Evolutionary conservation across 2,329 filamentous ascomycete genomes (phyloP), one percentile per base, ranked within the genome.

Genomic region (Hymenoscyphus fraxineus): DNA sequence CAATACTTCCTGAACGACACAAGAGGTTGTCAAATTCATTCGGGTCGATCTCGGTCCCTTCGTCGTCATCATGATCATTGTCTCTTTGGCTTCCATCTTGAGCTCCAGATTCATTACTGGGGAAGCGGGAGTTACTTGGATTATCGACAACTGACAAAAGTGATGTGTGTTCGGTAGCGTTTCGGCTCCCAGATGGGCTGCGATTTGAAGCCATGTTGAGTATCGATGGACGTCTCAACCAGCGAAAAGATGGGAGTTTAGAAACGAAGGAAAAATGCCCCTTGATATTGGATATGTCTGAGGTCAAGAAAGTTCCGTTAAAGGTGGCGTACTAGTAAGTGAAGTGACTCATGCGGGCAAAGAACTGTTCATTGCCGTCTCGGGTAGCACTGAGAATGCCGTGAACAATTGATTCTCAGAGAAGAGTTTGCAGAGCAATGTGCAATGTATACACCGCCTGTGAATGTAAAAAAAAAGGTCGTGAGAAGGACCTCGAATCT

Each of bases 41-140:
- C 3, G 70, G 62, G 31, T 73, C 70, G 39, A 73, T 73, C 9
- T 74, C 71, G 86, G 70, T 81, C 85, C 73, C 75, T 10, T 64
- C 56, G 1, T 61, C 44, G 16, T 70, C 69, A 16, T 72, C 67
- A 7, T 65, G 65, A 13, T 31, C 22, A 13, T 64, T 62, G 19
- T 68, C 64, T 10, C 66, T 63, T 0, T 64, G 58, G 22, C 63
- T 62, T 27, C 41, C 40, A 10, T 61, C 59, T 27, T 61, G 59
- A 44, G 64, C 60, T 27, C 44, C 39, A 2, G 63, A 61, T 27
- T 61, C 63, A 62, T 64, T 59, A 51, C 59, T 27, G 15, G 60
- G 41, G 16, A 38, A 57, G 16, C 61, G 38, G 35, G 7, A 35
- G 35, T 35, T 35, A 35, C 9, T 35, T 35, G 9, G 7, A 64